Conservation (phyloP, 352 stramenopile species). For the Pythium brassicae region DNA sequence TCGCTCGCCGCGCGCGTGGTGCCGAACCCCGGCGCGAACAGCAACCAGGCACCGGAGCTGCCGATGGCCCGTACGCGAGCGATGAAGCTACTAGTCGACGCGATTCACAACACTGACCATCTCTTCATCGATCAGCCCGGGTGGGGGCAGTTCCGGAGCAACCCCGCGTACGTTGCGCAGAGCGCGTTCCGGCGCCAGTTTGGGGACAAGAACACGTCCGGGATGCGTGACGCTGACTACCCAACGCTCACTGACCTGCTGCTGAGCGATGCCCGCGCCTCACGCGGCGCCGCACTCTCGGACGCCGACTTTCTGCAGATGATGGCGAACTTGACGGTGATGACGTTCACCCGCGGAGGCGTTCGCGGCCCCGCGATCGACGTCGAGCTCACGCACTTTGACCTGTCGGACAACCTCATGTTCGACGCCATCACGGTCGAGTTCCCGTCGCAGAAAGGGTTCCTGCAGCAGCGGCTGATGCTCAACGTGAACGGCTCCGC, state of each 20-base stretch:
- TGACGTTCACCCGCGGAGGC: neutral
- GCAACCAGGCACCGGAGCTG: neutral
- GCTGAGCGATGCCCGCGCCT: neutral
- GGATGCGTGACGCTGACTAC: no score
- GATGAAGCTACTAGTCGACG: neutral
- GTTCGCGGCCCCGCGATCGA: neutral
- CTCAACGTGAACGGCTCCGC: neutral
- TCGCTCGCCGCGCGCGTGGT: neutral
- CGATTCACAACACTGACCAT: neutral
- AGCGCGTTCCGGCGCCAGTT: neutral
- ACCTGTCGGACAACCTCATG: neutral
- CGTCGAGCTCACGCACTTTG: conserved; percentile 3
- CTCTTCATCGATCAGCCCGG: neutral
- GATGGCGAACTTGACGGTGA: conserved; percentile 1
- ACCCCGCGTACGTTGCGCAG: neutral
- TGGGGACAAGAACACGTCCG: no score
- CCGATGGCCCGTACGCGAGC: neutral
- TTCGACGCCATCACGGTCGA: conserved; percentile 9
- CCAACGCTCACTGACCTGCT: neutral
- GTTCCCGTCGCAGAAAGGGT: conserved; percentile 1
- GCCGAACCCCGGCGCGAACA: neutral
- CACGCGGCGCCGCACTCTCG: neutral
- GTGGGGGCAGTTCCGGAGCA: neutral
- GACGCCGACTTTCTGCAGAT: neutral
- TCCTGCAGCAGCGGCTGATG: conserved; percentile 1